These are phyloP conservation scores for Begonia fuchsioides DNA, from an alignment of 306 rosid genomes.

Conservation along the genomic window DNA sequence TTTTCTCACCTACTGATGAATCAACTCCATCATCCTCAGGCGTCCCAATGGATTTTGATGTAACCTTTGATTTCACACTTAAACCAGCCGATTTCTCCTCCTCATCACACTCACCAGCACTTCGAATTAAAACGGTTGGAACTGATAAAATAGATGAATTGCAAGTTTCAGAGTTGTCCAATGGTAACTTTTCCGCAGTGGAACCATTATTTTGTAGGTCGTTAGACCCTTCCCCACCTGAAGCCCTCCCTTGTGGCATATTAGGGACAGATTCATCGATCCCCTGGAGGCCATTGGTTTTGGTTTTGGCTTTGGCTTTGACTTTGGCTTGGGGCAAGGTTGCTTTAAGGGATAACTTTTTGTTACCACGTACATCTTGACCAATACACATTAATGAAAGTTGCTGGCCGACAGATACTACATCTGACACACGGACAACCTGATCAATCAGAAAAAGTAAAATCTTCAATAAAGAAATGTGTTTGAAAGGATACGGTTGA, in stretches of 20 bases:
- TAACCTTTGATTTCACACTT: constrained; percentile 20
- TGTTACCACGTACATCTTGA: constrained; percentile 90
- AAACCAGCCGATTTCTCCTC: constrained; percentile 46
- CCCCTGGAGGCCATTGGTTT: constrained; percentile 9
- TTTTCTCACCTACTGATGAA: not conserved
- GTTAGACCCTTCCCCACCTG: constrained; percentile 20
- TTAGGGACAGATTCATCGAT: constrained; percentile 24
- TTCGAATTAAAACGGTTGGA: constrained; percentile 61
- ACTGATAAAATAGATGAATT: constrained; percentile 22
- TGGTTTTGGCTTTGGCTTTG: constrained; percentile 14
- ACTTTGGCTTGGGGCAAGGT: constrained; percentile 19
- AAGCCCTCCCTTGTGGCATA: constrained; percentile 25
- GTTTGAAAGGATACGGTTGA: not conserved
- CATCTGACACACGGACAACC: constrained; percentile 70
- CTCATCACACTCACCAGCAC: constrained; percentile 77
- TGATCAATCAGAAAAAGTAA: constrained; percentile 16
- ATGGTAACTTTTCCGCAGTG: constrained; percentile 20
- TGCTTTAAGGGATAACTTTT: constrained; percentile 84
- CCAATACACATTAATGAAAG: constrained; percentile 78
- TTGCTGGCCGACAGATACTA: constrained; percentile 66
- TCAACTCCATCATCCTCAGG: constrained; percentile 14
- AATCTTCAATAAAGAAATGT: not conserved
- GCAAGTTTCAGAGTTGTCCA: constrained; percentile 20
- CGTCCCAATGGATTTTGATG: constrained; percentile 9
- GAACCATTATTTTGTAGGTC: constrained; percentile 21